Base-by-base conservation (phyloP, 1,284 basidiomycete species). In the Irpex rosettiformis region DNA sequence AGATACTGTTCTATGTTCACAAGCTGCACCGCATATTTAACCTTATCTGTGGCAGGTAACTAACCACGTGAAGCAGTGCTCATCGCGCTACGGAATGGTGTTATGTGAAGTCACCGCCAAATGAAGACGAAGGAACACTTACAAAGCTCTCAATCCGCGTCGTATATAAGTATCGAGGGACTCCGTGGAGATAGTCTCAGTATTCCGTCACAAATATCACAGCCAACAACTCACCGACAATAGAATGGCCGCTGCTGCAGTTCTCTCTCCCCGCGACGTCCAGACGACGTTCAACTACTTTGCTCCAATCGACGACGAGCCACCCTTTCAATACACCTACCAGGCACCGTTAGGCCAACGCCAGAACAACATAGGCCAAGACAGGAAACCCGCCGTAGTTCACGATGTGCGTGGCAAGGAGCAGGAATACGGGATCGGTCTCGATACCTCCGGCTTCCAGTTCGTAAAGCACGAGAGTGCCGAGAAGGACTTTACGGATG, bases 371-470 rank as follows among this genome's bases (percentile, higher is more conserved):
- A 56, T 69, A 56, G 69, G 67, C 24, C 42, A 54, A 16, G 67
- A 72, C 29, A 56, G 64, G 28, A 62, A 63, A 51, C 65, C 65
- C 8, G 67, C 66, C 54, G 55, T 65, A 29, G 61, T 72, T 29
- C 67, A 64, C 58, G 68, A 72, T 57, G 69, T 62, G 18, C 73
- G 76, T 21, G 75, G 72, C n/a, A 66, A 69, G 45, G 71, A 68
- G 43, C 59, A 70, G n/a, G 65, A 66, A 1, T 67, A 69, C 30
- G 59, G 58, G 0, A 61, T 75, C 30, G 67, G 70, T 8, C 72
- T 78, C 54, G 77, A 80, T 61, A 65, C 70, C 60, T 75, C 70
- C 52, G 79, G 79, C 13, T 80, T 80, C 69, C 73, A 75, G 61
- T 75, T 73, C 59, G 58, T 75, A 43, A 70, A 68, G 27, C 59